Base-by-base conservation (phyloP, 148 eudicot genomes). In the Oxyria digyna region DNA sequence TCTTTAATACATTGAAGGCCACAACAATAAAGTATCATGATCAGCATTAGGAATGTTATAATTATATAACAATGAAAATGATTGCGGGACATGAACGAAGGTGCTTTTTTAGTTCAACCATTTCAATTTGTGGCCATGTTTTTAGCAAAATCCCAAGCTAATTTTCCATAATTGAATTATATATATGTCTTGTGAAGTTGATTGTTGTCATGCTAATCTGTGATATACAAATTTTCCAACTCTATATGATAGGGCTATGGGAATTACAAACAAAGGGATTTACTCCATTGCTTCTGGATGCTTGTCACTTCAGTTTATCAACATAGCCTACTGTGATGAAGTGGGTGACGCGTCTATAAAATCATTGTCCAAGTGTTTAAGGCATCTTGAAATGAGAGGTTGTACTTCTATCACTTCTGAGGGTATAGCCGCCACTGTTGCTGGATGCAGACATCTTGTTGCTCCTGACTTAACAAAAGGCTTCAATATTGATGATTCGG, bases 401-500 rank as follows among this genome's bases (percentile, higher is more conserved):
- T 91, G 94, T 37, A 77, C 83, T 48, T 77, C 70, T 52, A 74
- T 91, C 52, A 84, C 97, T 21, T 88, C 94, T 29, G 64, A 71
- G 1, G 97, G 94, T 45, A 66, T 91, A 38, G 77, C 81, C 11
- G 86, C 95, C 67, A 46, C 88, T 77, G 87, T 89, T 41, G 79
- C 73, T 54, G 89, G 95, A 73, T 88, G 97, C 73, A 85, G 79
- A 77, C 84, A 80, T 52, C 89, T 91, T 23, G 20, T 71, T 68
- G 78, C 73, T 72, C 75, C 88, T 42, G 97, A 91, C 81, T 84
- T 91, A 41, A 88, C 88, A 72, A 91, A 88, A 72, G 88, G 97
- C 67, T 71, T 23, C 69, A 80, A 79, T 67, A 80, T 91, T 8
- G 74, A 88, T 63, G 88, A 91, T 74, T 64, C 74, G 0, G 97